These are phyloP conservation scores for Neophaeococcomyces mojaviensis DNA, from an alignment of 2,329 filamentous ascomycete genomes.

Conservation along the genomic window DNA sequence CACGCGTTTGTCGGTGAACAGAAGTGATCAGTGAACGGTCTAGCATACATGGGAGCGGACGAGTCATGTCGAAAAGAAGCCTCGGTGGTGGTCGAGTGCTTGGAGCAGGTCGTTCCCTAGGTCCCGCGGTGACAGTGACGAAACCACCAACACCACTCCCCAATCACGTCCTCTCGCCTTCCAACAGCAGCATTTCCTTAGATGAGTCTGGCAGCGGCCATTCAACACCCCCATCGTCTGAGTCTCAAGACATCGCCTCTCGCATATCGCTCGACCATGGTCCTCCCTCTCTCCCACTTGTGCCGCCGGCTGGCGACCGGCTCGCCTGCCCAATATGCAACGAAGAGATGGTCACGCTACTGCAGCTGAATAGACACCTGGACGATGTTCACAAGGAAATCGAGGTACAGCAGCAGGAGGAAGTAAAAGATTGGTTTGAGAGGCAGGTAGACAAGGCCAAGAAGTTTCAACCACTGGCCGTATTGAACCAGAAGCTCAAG, in stretches of 20 bases:
- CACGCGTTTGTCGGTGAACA: slow-evolving; percentile 12
- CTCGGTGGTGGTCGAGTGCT: slow-evolving; percentile 88
- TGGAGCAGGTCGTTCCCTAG: slow-evolving; percentile 76
- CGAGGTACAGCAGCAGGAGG: slow-evolving; percentile 79
- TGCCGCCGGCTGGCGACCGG: slow-evolving; percentile 53
- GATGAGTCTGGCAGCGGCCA: slow-evolving; percentile 45
- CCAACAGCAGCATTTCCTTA: slow-evolving; percentile 67
- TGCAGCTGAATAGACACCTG: slow-evolving; percentile 85
- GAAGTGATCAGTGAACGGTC: neutral
- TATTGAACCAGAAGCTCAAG: slow-evolving; percentile 88
- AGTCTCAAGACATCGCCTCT: slow-evolving; percentile 70
- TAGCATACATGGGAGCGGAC: slow-evolving; percentile 15
- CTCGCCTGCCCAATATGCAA: slow-evolving; percentile 96
- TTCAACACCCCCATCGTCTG: slow-evolving; percentile 64
- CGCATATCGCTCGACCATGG: slow-evolving; percentile 66
- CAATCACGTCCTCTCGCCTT: slow-evolving; percentile 49
- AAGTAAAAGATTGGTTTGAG: slow-evolving; percentile 96
- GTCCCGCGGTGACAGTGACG: slow-evolving; percentile 49
- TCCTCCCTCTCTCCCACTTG: slow-evolving; percentile 41
- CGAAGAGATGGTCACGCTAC: slow-evolving; percentile 94
- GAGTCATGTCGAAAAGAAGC: slow-evolving; percentile 71
- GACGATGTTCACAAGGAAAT: slow-evolving; percentile 88
- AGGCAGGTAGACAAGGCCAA: slow-evolving; percentile 90
- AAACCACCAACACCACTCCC: slow-evolving; percentile 34
- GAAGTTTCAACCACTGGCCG: slow-evolving; percentile 80